These are phyloP conservation scores for Zygosaccharomyces siamensis DNA, from an alignment of 805 yeast genomes.

Conservation along the genomic window DNA sequence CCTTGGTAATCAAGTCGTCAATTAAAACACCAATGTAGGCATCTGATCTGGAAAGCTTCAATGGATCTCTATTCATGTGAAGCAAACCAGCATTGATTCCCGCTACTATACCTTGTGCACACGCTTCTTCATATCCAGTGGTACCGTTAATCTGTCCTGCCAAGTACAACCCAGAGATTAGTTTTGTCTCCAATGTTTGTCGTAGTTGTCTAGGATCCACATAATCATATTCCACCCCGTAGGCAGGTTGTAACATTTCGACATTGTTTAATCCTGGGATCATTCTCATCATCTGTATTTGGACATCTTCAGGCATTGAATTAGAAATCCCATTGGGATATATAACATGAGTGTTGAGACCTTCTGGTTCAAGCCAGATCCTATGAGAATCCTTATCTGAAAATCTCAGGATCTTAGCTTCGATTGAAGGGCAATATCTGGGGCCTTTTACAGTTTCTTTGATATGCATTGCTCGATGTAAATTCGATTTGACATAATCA, in stretches of 20 bases:
- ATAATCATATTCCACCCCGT: conserved; percentile 98
- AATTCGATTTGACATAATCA: conserved; percentile 58
- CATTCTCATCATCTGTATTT: conserved; percentile 62
- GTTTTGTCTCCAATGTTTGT: conserved; percentile 74
- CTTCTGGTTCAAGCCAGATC: conserved; percentile 97
- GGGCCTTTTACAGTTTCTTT: conserved; percentile 95
- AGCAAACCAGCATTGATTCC: conserved; percentile 88
- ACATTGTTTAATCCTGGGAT: conserved; percentile 89
- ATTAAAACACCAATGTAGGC: conserved; percentile 90
- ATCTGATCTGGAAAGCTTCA: conserved; percentile 66
- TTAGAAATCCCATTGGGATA: conserved; percentile 96
- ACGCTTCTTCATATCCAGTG: conserved; percentile 98
- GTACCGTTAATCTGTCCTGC: conserved; percentile 99
- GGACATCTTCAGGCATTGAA: conserved; percentile 94
- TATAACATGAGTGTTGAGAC: conserved; percentile 76
- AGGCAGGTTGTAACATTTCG: conserved; percentile 88
- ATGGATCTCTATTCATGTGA: conserved; percentile 38
- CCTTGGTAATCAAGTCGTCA: conserved; percentile 91
- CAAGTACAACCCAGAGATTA: conserved; percentile 68
- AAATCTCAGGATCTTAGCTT: conserved; percentile 79
- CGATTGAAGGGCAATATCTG: conserved; percentile 94
- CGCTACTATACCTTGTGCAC: conserved; percentile 92
- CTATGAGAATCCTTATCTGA: conserved; percentile 70
- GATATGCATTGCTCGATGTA: conserved; percentile 83
- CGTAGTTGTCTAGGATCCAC: conserved; percentile 87